These are phyloP conservation scores for Colletotrichum echinochloae DNA, from an alignment of 2,329 filamentous ascomycete genomes.

Conservation along the genomic window DNA sequence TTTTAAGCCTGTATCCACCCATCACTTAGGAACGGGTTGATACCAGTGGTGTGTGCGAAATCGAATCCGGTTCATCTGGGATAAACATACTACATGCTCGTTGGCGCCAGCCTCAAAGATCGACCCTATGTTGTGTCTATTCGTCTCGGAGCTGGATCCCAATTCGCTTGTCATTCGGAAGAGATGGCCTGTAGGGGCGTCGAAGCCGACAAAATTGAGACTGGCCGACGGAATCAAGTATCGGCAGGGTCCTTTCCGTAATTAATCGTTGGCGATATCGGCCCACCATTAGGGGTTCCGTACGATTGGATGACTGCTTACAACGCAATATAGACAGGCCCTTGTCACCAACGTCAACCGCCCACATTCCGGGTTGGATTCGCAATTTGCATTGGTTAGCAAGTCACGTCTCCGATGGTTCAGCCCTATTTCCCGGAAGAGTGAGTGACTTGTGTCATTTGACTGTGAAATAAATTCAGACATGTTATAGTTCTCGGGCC, in stretches of 20 bases:
- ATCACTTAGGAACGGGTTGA: background rate
- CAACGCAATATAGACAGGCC: background rate
- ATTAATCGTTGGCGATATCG: constrained; percentile 11
- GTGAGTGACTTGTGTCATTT: too few relatives aligned
- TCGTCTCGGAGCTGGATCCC: background rate
- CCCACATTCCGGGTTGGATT: too few relatives aligned
- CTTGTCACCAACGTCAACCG: background rate
- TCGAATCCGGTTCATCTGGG: too few relatives aligned
- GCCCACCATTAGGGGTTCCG: constrained; percentile 8
- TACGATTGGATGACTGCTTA: background rate
- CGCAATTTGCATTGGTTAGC: too few relatives aligned
- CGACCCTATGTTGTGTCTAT: background rate
- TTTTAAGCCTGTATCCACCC: background rate
- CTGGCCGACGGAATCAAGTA: background rate
- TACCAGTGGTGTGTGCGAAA: background rate
- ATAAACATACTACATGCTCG: background rate
- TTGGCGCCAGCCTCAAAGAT: background rate
- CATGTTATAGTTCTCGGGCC: too few relatives aligned
- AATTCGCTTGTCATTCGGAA: background rate
- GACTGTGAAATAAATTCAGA: too few relatives aligned
- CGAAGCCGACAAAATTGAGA: background rate
- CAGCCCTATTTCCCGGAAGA: too few relatives aligned
- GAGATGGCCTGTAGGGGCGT: background rate
- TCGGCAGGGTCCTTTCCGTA: background rate
- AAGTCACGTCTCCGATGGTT: too few relatives aligned